Evolutionary conservation across 139 green algal species (phyloP), one percentile per base, ranked within the genome.

Genomic region (Chlamydomonas applanata): DNA sequence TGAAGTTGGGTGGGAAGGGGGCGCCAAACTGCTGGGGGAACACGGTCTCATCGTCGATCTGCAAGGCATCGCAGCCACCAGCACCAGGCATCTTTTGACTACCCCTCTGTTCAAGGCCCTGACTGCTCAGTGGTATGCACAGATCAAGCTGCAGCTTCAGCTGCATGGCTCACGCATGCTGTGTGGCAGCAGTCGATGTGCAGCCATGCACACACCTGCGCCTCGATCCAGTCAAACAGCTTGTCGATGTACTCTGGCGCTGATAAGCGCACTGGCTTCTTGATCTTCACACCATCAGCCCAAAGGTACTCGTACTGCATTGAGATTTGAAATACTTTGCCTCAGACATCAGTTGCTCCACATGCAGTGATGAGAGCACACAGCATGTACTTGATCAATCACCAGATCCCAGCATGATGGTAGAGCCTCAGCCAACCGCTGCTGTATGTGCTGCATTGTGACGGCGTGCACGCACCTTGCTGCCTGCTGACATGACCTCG

Each of bases 181-280:
- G 14, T 56, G 46, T 53, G 35, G 33, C 29, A 56, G 14, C 64
- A 20, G 29, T 49, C 32, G 27, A 9, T 22, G 45, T 35, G 5
- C 17, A 52, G 2, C 25, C 56, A 16, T 20, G 17, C 34, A 73
- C 60, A 0, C 40, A 75, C 90, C 90, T 98, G 95, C 22, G 79
- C 78, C 79, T 99, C 96, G 40, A 99, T 93, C 96, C 96, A 99
- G 76, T 97, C 93, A 76, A 97, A 98, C 46, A 99, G 85, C 33
- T 91, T 88, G 75, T 97, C 95, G 53, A 98, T 88, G 87, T 99
- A 99, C 80, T 97, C 89, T 11, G 94, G 94, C 9, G 96, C 96
- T 2, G 89, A 94, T 29, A 97, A 76, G 76, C 95, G 89, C 34
- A 99, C 83, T 0, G 96, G 96, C 81, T 94, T 97, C 74, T 95